Base-by-base conservation (phyloP, 345 rosid species). In the Aurinia saxatilis region DNA sequence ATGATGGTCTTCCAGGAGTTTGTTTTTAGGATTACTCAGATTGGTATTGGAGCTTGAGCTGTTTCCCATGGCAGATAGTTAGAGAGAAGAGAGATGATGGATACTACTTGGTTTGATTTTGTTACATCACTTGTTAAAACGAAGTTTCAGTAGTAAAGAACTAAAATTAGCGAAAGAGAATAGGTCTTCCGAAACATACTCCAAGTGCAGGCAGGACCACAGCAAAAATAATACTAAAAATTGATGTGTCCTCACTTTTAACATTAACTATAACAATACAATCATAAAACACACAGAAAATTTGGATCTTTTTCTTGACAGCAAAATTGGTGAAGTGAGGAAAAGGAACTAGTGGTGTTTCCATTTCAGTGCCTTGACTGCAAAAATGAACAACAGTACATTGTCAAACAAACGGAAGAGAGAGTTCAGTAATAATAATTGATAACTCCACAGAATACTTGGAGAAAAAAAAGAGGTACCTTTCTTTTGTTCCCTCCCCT, bases 401-500 rank as follows among this genome's bases (percentile, higher is more conserved):
- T 34, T 50, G 55, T 64, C 45, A 61, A 35, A 36, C 60, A 27
- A 4, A 16, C 62, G 39, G 5, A 48, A 56, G 39, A 41, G 30
- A 39, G 14, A 23, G 4, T 23, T 5, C n/a, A 12, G 9, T 5
- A 16, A 2, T 50, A 33, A 48, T 10, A 21, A 21, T 8, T 33
- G 7, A 17, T 9, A 21, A 8, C 4, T 18, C 12, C 3, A 35
- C 8, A 40, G 50, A 18, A 17, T 11, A 50, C 3, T 16, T 11
- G 40, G 31, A 50, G 14, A 50, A 14, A 12, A n/a, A 17, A 42
- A 11, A 34, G 35, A 52, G 38, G 35, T 61, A 91, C 95, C 95
- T 84, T 86, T 70, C 75, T 82, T 73, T 75, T 91, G 70, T 75
- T 83, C 35, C 75, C 66, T 58, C 84, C 81, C 50, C 12, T 67